A percentile compares a stretch with the other conserved stretches of the same genome.
Evolutionary conservation across 2,329 filamentous ascomycete species (phyloP).

Genomic region (Fusarium stilboides): DNA sequence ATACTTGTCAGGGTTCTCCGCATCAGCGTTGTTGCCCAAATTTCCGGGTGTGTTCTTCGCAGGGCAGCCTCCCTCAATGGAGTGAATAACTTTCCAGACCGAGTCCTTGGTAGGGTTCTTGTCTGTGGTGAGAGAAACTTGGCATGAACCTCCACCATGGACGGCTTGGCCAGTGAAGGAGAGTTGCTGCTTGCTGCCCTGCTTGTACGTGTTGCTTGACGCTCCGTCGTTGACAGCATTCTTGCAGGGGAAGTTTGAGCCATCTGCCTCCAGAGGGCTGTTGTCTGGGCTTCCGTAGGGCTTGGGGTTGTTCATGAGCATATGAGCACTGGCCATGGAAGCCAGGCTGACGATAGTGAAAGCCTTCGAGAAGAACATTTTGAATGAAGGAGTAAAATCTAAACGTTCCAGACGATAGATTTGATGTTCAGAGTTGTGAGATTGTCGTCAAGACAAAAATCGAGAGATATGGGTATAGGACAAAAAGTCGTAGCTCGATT

Average conservation of each 20-base stretch:
- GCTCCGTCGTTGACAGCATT: constrained; percentile 60
- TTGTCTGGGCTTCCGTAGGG: constrained; percentile 74
- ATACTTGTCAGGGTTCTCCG: constrained; percentile 69
- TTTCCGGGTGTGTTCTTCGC: constrained; percentile 72
- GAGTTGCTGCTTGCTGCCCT: constrained; percentile 63
- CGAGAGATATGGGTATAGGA: constrained; percentile 46
- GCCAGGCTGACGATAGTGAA: constrained; percentile 70
- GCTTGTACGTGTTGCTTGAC: constrained; percentile 65
- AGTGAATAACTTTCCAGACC: constrained; percentile 91
- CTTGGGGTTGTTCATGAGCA: constrained; percentile 78
- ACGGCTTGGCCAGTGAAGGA: constrained; percentile 79
- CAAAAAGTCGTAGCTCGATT: constrained; percentile 41
- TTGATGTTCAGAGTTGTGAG: constrained; percentile 36
- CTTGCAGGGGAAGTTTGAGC: constrained; percentile 89
- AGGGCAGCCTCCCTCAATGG: constrained; percentile 88
- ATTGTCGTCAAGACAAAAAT: constrained; percentile 51
- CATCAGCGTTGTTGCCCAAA: constrained; percentile 63
- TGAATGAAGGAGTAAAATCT: constrained; percentile 54
- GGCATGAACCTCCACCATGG: constrained; percentile 94
- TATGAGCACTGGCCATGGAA: constrained; percentile 78
- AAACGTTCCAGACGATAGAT: constrained; percentile 55
- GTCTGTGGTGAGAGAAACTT: constrained; percentile 89
- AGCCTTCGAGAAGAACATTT: constrained; percentile 66
- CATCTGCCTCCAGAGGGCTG: constrained; percentile 72
- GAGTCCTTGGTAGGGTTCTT: constrained; percentile 74